Percentiles rank a stretch among this genome's conserved stretches.
Conservation (phyloP, 1,284 basidiomycete genomes). For the Cryptococcus amylolentus region DNA sequence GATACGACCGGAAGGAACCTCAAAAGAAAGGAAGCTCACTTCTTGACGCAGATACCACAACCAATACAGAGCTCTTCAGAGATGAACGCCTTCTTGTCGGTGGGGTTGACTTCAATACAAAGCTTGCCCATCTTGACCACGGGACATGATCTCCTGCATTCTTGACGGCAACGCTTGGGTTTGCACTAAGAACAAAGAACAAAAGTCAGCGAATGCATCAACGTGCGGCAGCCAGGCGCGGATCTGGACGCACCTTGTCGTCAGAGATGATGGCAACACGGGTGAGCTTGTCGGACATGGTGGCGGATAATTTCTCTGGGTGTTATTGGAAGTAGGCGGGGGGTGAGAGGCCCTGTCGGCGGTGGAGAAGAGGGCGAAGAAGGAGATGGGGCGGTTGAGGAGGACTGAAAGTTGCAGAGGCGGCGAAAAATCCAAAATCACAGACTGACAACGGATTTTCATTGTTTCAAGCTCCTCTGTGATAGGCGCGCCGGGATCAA, state of each 20-base stretch:
- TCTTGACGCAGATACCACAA: slow-evolving; percentile 98
- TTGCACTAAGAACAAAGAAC: slow-evolving; percentile 61
- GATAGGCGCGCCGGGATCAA: too few relatives aligned
- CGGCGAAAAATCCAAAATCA: not conserved
- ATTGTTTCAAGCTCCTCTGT: too few relatives aligned
- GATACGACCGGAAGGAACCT: not conserved
- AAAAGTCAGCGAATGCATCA: not conserved
- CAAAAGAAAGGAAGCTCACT: slow-evolving; percentile 58
- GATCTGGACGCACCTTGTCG: slow-evolving; percentile 56
- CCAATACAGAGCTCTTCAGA: slow-evolving; percentile 95
- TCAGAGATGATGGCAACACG: slow-evolving; percentile 91
- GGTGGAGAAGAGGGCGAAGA: not conserved
- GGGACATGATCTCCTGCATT: slow-evolving; percentile 73
- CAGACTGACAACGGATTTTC: too few relatives aligned
- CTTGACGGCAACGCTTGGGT: slow-evolving; percentile 63
- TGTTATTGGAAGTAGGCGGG: not conserved
- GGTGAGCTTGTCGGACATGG: slow-evolving; percentile 75
- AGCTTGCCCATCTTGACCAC: slow-evolving; percentile 98
- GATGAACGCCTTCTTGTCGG: slow-evolving; percentile 94
- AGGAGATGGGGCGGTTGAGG: not conserved
- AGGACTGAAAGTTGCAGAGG: not conserved
- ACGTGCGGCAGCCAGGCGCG: too few relatives aligned
- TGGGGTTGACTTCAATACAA: slow-evolving; percentile 92
- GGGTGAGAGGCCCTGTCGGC: not conserved
- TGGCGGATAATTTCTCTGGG: not conserved